Percentiles rank a stretch among this genome's conserved stretches.
Evolutionary conservation across 441 rosid genomes (phyloP).

Genomic region (Euphorbia schlechtendalii): DNA sequence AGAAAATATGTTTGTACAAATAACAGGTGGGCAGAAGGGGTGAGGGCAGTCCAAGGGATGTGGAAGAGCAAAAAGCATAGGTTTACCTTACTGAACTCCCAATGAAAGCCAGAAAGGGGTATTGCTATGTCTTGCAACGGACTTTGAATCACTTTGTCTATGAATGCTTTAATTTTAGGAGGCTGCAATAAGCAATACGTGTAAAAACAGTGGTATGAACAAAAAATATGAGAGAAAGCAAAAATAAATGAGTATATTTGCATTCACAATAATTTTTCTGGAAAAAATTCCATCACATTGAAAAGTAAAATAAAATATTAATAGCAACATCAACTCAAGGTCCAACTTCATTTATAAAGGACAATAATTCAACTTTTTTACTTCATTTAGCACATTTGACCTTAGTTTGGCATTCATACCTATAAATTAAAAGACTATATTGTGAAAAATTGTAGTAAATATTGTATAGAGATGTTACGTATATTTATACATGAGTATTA

Average conservation of each 20-base stretch:
- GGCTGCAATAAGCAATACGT: constrained; percentile 50
- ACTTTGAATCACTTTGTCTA: constrained; percentile 94
- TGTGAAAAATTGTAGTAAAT: too few species aligned
- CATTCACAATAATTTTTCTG: neutral
- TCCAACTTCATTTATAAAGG: too few species aligned
- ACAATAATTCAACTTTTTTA: neutral
- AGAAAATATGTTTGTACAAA: constrained; percentile 12
- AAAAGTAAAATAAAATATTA: neutral
- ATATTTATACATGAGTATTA: too few species aligned
- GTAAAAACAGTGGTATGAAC: constrained; percentile 11
- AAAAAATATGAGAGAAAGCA: too few species aligned
- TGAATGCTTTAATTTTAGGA: constrained; percentile 75
- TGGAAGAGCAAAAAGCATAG: neutral
- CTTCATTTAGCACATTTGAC: neutral
- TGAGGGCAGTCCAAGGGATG: neutral
- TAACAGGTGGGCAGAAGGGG: neutral
- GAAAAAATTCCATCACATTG: neutral
- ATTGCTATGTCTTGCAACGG: constrained; percentile 94
- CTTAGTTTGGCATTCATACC: neutral
- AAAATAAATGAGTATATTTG: neutral
- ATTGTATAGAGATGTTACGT: too few species aligned
- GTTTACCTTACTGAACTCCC: constrained; percentile 89
- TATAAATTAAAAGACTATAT: neutral
- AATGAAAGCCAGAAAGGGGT: constrained; percentile 93
- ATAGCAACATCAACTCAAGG: neutral